Evolutionary conservation across 2,329 filamentous ascomycete genomes (phyloP), one percentile per base, ranked within the genome.

Genomic region (Alternaria infectoria): DNA sequence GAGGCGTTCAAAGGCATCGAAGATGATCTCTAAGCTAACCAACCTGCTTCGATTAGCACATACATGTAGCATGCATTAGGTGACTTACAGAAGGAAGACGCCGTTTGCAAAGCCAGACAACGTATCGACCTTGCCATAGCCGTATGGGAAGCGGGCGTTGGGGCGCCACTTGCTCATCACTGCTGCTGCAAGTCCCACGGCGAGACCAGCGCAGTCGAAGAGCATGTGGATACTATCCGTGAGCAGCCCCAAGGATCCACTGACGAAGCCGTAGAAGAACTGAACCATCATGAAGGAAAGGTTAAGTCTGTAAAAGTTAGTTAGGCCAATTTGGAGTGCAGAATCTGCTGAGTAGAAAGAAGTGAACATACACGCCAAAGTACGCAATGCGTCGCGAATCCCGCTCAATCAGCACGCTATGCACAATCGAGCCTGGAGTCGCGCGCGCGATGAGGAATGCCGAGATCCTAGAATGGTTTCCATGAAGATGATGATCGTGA

Each of bases 141-240:
- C 96, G 75, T 97, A 98, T 0, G 96, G 96, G 72, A 97, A 98
- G 19, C 90, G 86, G 62, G 91, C 86, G 77, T 91, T 97, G 1
- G 93, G 91, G 1, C 94, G 93, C 94, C 96, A 97, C 81, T 98
- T 98, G 81, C 93, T 96, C 84, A 97, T 93, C 6, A 99, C 93
- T 2, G 95, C 91, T 26, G 96, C 96, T 71, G 95, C 91, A 10
- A 99, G 85, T 11, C 96, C 96, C 36, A 99, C 93, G 2, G 92
- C 88, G 26, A 99, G 86, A 19, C 95, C 96, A 36, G 97, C 89
- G 71, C 96, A 99, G 81, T 99, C 96, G 73, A 99, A 98, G 75
- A 99, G 95, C 96, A 99, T 99, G 81, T 99, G 96, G 67, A 99
- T 96, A 74, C 94, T 98, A 80, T 99, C 96, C 70, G 93, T 97